Base-by-base conservation (phyloP, 257 asterid genomes). In the Solanum appendiculatum region DNA sequence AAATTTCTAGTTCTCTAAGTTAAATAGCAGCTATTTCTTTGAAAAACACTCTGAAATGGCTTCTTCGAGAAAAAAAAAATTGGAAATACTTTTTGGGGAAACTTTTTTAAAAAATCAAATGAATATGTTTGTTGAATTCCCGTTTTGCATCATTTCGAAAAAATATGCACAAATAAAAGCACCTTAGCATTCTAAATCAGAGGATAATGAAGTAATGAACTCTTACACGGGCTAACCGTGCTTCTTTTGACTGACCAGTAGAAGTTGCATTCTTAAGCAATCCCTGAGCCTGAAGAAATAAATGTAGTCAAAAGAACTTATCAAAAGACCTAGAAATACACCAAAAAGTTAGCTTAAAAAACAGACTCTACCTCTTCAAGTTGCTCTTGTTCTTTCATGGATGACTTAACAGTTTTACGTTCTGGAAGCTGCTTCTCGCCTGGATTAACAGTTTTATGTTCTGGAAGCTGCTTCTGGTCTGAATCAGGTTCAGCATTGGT, bases 181-280 rank as follows among this genome's bases (percentile, higher is more conserved):
- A 80, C 37, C 64, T 33, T 48, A 46, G 20, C 5, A 80, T 29
- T 80, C 42, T 80, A 80, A 48, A 48, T 36, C 25, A 23, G 63
- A 21, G 72, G 20, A 54, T 1, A 27, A 81, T 86, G 77, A 40
- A 86, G 84, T 86, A 70, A 33, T 42, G 87, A 60, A 86, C 68
- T 74, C 93, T 92, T 92, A 97, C 99, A 96, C 98, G 91, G 78
- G 99, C 98, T 83, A 97, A 92, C 91, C 99, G 94, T 83, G 99
- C 99, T 92, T 97, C 99, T 92, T 97, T 97, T 64, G 99, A 95
- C 92, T 96, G 98, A 86, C 99, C 99, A 9, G 96, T 94, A 87
- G 99, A 94, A 86, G 88, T 89, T 88, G 98, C 93, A 93, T 88
- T 96, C 90, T 94, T 93, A 87, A 97, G 98, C 87, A 97, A 91